Base-by-base conservation (phyloP, 2,329 filamentous ascomycete genomes). In the Sphaerulina vaccinii region DNA sequence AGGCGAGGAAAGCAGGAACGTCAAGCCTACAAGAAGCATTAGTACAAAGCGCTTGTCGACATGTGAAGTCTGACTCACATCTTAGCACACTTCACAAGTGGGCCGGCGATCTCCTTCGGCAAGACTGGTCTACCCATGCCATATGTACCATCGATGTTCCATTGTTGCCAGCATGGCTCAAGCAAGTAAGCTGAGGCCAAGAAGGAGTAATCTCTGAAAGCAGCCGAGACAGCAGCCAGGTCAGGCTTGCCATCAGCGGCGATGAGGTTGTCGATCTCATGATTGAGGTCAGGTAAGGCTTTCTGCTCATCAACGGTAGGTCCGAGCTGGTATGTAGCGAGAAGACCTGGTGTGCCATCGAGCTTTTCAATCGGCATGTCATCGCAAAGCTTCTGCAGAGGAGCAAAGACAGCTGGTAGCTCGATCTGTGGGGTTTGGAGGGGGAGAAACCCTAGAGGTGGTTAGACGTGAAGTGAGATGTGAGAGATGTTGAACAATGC, bases 1-100 rank as follows among this genome's bases (percentile, higher is more conserved):
- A 96, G 65, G 93, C 90, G 87, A 96, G 92, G 74, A 95, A 96
- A 2, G 90, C 90, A 64, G 92, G 88, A 69, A 96, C 91, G 51
- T 89, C 86, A 59, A 77, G 71, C 54, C 81, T 84, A 54, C 18
- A 42, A 54, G 5, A 3, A 22, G 13, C 48, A 43, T 57, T 23
- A 49, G 51, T 13, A 6, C 2, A 24, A 3, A 19, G 13, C 13
- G 9, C 2, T 6, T 13, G 16, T 5, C 13, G 7, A 2, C 13
- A 2, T n/a, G 4, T 6, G 6, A n/a, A 33, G 6, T 1, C 3
- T 8, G 16, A 83, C 88, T 79, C 79, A 95, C 90, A 96, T 78
- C 66, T 90, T 83, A 51, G 90, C 90, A 71, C 89, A 90, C 59
- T 84, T 85, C 42, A 87, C 87, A 66, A 96, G 89, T 0, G 91